phyloP scores from a whole-genome alignment of 495 filamentous ascomycete genomes.

The Xylaria nigripes region DNA sequence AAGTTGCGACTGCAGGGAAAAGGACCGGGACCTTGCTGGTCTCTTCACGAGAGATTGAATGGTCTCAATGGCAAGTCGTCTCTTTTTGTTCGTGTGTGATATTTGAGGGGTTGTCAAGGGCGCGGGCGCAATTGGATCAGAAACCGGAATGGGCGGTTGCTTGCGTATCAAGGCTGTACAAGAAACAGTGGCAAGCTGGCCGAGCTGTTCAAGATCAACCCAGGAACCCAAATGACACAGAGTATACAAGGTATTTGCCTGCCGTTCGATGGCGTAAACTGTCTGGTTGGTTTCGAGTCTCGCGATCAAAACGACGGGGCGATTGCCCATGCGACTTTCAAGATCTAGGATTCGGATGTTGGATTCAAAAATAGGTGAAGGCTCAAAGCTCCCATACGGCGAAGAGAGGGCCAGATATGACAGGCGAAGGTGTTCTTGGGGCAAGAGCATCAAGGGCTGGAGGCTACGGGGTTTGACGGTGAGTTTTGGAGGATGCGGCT shows the following conservation, averaged over 20 bases:
- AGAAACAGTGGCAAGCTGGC: constrained; percentile 32
- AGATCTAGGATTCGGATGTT: constrained; percentile 55
- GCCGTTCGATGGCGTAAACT: constrained; percentile 66
- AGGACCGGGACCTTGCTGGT: constrained; percentile 22
- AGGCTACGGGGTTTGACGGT: constrained; percentile 52
- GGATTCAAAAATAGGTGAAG: constrained; percentile 49
- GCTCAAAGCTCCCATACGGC: constrained; percentile 42
- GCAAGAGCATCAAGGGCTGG: constrained; percentile 52
- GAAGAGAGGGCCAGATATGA: constrained; percentile 51
- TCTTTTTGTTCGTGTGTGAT: constrained; percentile 40
- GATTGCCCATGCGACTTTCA: constrained; percentile 42
- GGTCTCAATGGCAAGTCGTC: constrained; percentile 44
- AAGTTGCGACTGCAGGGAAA: constrained; percentile 22
- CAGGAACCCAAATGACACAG: constrained; percentile 61
- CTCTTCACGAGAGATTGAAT: constrained; percentile 41
- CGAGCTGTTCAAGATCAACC: constrained; percentile 48
- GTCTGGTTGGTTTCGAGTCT: constrained; percentile 49
- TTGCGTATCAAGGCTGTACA: constrained; percentile 19
- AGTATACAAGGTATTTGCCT: constrained; percentile 56
- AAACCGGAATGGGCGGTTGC: constrained; percentile 3
- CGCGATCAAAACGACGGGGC: constrained; percentile 57
- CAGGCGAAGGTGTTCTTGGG: constrained; percentile 52
- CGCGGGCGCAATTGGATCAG: constrained; percentile 6
- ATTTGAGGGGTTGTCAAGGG: constrained; percentile 29
- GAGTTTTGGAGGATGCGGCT: constrained; percentile 53